Percentiles rank a stretch among this genome's conserved stretches.
These are phyloP conservation scores for Xylariomycetidae sp. DNA, from an alignment of 2,329 filamentous ascomycete species.

Conservation along the genomic window DNA sequence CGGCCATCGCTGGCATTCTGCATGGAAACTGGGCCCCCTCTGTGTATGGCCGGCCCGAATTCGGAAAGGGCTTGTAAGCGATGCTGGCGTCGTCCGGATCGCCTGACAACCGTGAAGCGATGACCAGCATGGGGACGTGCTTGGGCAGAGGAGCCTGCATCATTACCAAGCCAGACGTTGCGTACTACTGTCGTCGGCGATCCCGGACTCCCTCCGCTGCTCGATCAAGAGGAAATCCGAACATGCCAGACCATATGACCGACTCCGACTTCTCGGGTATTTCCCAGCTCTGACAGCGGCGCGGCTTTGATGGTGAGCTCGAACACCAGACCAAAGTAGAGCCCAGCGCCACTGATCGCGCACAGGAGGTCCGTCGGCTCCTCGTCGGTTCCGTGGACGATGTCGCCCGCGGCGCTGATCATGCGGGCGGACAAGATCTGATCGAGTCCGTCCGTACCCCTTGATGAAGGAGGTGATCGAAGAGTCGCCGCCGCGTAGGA, in stretches of 20 bases:
- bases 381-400: constrained; percentile 18
- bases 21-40: constrained; percentile 17
- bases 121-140: no score
- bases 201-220: no score
- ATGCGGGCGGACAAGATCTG: constrained; percentile 20
- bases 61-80: constrained; percentile 19
- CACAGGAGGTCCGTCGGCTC: constrained; percentile 24
- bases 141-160: no score
- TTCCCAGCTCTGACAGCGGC: constrained; percentile 16
- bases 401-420: constrained; percentile 23
- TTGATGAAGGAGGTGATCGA: constrained; percentile 9
- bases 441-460: constrained; percentile 20
- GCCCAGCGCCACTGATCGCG: constrained; percentile 27
- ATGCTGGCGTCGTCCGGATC: constrained; percentile 10
- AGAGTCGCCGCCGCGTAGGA: constrained; percentile 11
- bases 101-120: constrained; percentile 16
- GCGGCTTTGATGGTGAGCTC: constrained; percentile 20
- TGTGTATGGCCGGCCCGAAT: constrained; percentile 15
- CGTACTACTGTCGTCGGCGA: constrained; percentile 15
- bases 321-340: constrained; percentile 29
- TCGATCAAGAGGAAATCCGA: constrained; percentile 23
- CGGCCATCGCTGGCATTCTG: constrained; percentile 18
- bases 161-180: no score
- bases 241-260: constrained; percentile 20
- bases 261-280: constrained; percentile 14